Conservation (phyloP, 768 basidiomycete genomes). For the Tephrocybe rancida region DNA sequence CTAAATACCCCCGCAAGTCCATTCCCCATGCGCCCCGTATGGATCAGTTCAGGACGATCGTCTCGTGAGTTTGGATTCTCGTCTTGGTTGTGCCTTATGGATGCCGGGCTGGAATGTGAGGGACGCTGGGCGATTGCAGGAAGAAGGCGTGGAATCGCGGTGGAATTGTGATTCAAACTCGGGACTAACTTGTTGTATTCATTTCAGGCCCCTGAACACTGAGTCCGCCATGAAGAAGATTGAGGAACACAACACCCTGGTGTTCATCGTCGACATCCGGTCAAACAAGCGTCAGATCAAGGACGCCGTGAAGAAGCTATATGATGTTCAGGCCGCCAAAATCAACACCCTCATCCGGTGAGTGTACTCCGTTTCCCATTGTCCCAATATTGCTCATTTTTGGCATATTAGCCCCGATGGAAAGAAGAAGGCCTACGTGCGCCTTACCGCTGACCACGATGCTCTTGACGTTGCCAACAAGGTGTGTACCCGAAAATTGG, state of each 20-base stretch:
- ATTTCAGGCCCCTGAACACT: conserved; percentile 79
- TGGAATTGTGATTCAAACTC: background rate
- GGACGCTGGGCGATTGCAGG: background rate
- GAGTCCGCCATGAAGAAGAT: conserved; percentile 99
- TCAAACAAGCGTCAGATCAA: conserved; percentile 99
- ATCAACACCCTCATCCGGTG: conserved; percentile 98
- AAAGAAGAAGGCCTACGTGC: conserved; percentile 99
- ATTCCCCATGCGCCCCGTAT: conserved; percentile 91
- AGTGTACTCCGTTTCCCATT: conserved; percentile 23
- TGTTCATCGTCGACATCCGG: conserved; percentile 95
- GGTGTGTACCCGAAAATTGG: conserved; percentile 44
- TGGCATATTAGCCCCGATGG: conserved; percentile 78
- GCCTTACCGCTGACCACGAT: conserved; percentile 93
- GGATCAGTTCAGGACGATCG: conserved; percentile 96
- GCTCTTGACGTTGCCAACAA: conserved; percentile 98
- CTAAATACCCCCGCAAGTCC: conserved; percentile 95
- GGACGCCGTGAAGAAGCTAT: conserved; percentile 99
- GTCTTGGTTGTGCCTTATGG: too few relatives aligned
- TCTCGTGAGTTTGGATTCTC: conserved; percentile 63
- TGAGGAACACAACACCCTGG: conserved; percentile 98
- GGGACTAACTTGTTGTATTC: background rate
- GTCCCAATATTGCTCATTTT: background rate
- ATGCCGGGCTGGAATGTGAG: background rate
- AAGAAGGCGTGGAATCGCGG: background rate
- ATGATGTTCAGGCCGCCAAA: conserved; percentile 95